Evolutionary conservation across 2,329 filamentous ascomycete genomes (phyloP).

Genomic region (Dissoconium aciculare): DNA sequence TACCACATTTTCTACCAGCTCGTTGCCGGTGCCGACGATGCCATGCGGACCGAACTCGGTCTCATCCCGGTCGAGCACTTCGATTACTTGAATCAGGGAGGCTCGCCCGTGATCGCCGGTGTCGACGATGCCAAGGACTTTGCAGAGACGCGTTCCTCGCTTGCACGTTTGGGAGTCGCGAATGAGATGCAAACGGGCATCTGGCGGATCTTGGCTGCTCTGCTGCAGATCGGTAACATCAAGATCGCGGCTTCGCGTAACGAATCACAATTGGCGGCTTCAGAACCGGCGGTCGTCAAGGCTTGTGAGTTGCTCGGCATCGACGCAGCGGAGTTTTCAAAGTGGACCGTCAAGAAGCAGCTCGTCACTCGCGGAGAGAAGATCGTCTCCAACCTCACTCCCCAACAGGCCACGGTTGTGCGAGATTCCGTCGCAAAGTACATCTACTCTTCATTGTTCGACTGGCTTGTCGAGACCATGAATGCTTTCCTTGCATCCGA

Average conservation of each 20-base stretch:
- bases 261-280: constrained; percentile 67
- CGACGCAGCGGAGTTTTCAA: constrained; percentile 70
- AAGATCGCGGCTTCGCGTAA: constrained; percentile 85
- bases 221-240: constrained; percentile 89
- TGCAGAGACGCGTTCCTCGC: constrained; percentile 67
- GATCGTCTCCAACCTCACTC: constrained; percentile 87
- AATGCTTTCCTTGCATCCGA: constrained; percentile 82
- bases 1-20: constrained; percentile 99
- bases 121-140: constrained; percentile 95
- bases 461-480: constrained; percentile 97
- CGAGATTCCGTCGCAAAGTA: constrained; percentile 97
- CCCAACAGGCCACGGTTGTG: constrained; percentile 85
- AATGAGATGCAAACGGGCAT: constrained; percentile 64
- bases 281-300: constrained; percentile 66
- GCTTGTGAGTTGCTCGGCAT: constrained; percentile 81
- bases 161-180: constrained; percentile 75
- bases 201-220: constrained; percentile 76
- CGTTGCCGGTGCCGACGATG: constrained; percentile 76
- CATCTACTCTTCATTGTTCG: constrained; percentile 94
- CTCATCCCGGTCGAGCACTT: constrained; percentile 78
- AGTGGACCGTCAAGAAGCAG: constrained; percentile 99
- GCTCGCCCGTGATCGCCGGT: constrained; percentile 77
- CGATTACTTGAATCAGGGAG: constrained; percentile 91
- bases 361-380: constrained; percentile 91
- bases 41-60: constrained; percentile 64